Conservation (phyloP, 257 asterid species). For the Lycium barbarum region DNA sequence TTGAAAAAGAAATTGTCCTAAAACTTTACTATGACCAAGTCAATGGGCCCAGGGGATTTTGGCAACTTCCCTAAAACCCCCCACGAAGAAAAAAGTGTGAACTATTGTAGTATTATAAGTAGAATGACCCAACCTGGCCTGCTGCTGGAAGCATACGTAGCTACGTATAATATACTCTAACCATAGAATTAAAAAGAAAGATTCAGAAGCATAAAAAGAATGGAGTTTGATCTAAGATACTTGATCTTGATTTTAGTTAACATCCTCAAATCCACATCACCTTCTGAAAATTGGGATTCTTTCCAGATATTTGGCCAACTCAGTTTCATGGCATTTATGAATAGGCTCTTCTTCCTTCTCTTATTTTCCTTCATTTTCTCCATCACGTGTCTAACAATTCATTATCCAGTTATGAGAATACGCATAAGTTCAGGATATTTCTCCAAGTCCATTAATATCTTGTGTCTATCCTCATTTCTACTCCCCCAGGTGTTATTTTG, state of each 20-base stretch:
- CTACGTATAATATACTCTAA: background rate
- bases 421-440: background rate
- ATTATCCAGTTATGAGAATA: background rate
- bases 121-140: too few relatives aligned
- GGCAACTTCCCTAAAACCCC: too few relatives aligned
- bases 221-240: slow-evolving; percentile 4
- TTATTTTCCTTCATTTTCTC: background rate
- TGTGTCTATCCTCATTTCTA: background rate
- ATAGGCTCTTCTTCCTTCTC: background rate
- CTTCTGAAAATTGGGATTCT: background rate
- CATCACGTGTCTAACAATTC: background rate
- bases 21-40: too few relatives aligned
- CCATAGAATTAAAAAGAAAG: background rate
- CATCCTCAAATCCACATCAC: background rate
- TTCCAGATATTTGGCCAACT: background rate
- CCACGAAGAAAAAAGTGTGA: too few relatives aligned
- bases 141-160: too few relatives aligned
- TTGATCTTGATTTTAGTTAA: background rate
- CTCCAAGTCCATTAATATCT: background rate
- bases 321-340: background rate
- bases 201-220: background rate
- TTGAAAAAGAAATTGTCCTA: too few relatives aligned
- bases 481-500: background rate
- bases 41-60: too few relatives aligned
- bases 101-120: too few relatives aligned